phyloP scores from a whole-genome alignment of 345 rosid genomes.

The Psidium friedrichsthalianum region DNA sequence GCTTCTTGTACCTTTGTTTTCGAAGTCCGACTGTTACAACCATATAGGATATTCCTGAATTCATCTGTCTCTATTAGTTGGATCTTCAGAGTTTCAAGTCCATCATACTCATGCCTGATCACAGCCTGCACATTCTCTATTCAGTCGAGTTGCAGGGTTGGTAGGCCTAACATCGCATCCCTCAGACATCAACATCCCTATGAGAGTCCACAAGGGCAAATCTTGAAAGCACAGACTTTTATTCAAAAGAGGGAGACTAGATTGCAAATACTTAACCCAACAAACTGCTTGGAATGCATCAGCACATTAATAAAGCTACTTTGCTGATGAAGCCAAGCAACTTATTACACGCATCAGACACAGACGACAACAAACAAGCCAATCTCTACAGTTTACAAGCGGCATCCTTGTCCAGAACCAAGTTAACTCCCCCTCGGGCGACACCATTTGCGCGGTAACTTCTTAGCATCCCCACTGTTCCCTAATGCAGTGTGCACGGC shows the following conservation, averaged over 20 bases:
- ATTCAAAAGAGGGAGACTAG: neutral
- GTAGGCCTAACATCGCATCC: neutral
- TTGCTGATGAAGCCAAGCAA: neutral
- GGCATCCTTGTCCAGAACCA: slow-evolving; percentile 82
- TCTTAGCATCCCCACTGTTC: slow-evolving; percentile 15
- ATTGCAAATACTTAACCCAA: neutral
- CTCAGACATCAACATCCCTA: neutral
- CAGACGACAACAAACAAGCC: neutral
- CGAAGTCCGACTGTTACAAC: neutral
- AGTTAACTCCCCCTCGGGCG: slow-evolving; percentile 61
- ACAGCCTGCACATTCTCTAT: neutral
- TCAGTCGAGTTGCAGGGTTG: neutral
- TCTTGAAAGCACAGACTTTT: neutral
- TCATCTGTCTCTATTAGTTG: neutral
- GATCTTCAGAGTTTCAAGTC: neutral
- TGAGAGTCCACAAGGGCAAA: neutral
- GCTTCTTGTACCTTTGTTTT: neutral
- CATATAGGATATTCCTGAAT: too few relatives aligned
- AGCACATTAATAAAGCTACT: neutral
- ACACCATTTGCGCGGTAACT: slow-evolving; percentile 54
- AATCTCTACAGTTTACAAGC: slow-evolving; percentile 43
- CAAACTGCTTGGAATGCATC: neutral
- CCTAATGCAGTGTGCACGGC: slow-evolving; percentile 46
- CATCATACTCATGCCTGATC: neutral
- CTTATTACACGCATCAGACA: neutral